These are phyloP conservation scores for Calonectria fujianensis DNA, from an alignment of 2,329 filamentous ascomycete species.

Conservation along the genomic window DNA sequence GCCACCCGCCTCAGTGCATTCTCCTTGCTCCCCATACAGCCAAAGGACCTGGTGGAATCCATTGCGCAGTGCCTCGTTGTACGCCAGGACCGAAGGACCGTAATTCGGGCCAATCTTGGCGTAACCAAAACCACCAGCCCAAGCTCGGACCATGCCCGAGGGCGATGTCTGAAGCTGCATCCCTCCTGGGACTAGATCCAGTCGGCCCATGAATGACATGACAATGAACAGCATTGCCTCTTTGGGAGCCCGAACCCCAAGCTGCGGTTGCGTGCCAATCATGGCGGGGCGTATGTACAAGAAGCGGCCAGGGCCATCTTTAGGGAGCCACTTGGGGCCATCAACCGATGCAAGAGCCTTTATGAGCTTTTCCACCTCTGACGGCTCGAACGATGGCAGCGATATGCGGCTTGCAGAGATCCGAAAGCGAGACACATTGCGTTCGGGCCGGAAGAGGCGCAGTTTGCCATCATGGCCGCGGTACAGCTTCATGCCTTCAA, in stretches of 20 bases:
- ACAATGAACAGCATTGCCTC: constrained; percentile 92
- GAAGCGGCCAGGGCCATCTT: constrained; percentile 79
- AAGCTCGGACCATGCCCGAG: constrained; percentile 90
- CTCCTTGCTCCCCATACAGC: constrained; percentile 86
- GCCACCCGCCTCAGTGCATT: constrained; percentile 92
- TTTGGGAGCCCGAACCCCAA: constrained; percentile 86
- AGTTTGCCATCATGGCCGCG: constrained; percentile 84
- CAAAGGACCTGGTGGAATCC: constrained; percentile 94
- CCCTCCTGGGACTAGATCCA: constrained; percentile 72
- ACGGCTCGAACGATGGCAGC: constrained; percentile 82
- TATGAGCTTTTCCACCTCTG: constrained; percentile 84
- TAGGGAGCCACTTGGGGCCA: constrained; percentile 86
- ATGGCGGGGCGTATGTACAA: constrained; percentile 91
- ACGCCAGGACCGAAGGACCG: constrained; percentile 87
- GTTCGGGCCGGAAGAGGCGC: constrained; percentile 83
- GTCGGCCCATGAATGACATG: constrained; percentile 75
- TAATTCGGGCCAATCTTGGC: constrained; percentile 97
- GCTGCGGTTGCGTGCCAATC: constrained; percentile 86
- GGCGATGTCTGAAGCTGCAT: constrained; percentile 86
- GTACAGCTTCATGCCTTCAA: constrained; percentile 89
- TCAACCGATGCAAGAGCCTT: constrained; percentile 82
- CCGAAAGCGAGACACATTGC: constrained; percentile 80
- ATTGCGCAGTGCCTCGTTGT: constrained; percentile 81
- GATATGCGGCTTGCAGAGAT: constrained; percentile 79
- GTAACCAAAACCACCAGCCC: constrained; percentile 94